Evolutionary conservation across 2,329 filamentous ascomycete genomes (phyloP).

Genomic region (Chaetomiaceae sp.): DNA sequence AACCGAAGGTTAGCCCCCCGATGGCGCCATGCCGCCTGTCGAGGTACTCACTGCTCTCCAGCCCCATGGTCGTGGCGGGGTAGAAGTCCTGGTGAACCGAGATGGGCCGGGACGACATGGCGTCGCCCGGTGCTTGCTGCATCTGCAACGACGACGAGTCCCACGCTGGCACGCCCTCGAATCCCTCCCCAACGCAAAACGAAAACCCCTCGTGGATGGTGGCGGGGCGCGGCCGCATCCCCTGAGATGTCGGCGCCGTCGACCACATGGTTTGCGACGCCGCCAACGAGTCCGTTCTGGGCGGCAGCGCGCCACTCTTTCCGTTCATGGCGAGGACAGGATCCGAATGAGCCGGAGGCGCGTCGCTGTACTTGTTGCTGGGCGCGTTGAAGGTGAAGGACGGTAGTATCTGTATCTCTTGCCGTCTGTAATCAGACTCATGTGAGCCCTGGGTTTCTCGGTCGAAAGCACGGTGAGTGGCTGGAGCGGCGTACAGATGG

Average conservation of each 20-base stretch:
- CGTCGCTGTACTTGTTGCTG: constrained; percentile 44
- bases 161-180: constrained; percentile 49
- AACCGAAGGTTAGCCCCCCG: constrained; percentile 17
- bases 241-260: constrained; percentile 47
- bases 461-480: constrained; percentile 14
- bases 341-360: constrained; percentile 36
- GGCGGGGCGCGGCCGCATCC: constrained; percentile 47
- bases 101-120: constrained; percentile 46
- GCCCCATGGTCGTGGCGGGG: constrained; percentile 42
- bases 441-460: constrained; percentile 33
- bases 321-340: constrained; percentile 46
- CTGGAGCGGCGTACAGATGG: constrained; percentile 43
- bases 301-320: constrained; percentile 44
- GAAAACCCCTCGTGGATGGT: constrained; percentile 58
- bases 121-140: constrained; percentile 45
- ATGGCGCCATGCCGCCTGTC: constrained; percentile 7
- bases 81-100: constrained; percentile 55
- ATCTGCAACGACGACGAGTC: constrained; percentile 49
- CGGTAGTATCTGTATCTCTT: constrained; percentile 44
- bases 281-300: constrained; percentile 42
- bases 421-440: constrained; percentile 34
- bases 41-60: constrained; percentile 42
- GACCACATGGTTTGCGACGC: constrained; percentile 47
- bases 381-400: constrained; percentile 44
- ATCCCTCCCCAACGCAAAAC: constrained; percentile 51